Evolutionary conservation across 805 yeast species (phyloP), one percentile per base, ranked within the genome.

Genomic region (Ogataea neopini): DNA sequence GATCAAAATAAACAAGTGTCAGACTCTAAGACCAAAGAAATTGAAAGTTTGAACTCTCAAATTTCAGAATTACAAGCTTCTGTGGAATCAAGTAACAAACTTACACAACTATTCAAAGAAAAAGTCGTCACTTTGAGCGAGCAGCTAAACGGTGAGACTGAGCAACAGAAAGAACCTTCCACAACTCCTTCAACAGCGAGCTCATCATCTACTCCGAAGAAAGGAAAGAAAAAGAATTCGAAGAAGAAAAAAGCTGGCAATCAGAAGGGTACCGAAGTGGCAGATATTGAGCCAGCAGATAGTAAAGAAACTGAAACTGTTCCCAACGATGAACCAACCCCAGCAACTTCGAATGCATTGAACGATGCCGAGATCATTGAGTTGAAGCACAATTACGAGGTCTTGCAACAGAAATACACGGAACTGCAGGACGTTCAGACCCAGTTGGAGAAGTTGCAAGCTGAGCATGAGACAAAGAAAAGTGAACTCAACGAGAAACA

Each of bases 41-140:
- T 39, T 4, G 39, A 26, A 14, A 30, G 26, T n/a, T 33, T 49
- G 10, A 32, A 32, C 11, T 17, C 29, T 29, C 37, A 49, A 48
- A 35, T 53, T 45, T 25, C 29, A 1, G 56, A 52, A 11, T 40
- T 60, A 19, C 54, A 59, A 41, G 47, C 57, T 13, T 45, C 65
- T 3, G 20, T 58, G n/a, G 56, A 56, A n/a, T 59, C 68, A 0
- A 41, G 54, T 13, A 44, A 51, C 4, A 61, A 56, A 20, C 37
- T 62, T 29, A 49, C 51, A 20, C 57, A 54, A 26, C 40, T 58
- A 30, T 63, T 60, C 40, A 58, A 62, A 26, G 61, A 62, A 3
- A 65, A 63, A 41, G 59, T 64, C 2, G 50, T 49, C 11, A 32
- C 47, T 1, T 44, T 60, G 14, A 49, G 50, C 2, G 54, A 52